Percentiles rank a stretch among this genome's conserved stretches.
These are phyloP conservation scores for Parasitella parasitica DNA, from an alignment of 371 early-diverging fungal species.

Conservation along the genomic window DNA sequence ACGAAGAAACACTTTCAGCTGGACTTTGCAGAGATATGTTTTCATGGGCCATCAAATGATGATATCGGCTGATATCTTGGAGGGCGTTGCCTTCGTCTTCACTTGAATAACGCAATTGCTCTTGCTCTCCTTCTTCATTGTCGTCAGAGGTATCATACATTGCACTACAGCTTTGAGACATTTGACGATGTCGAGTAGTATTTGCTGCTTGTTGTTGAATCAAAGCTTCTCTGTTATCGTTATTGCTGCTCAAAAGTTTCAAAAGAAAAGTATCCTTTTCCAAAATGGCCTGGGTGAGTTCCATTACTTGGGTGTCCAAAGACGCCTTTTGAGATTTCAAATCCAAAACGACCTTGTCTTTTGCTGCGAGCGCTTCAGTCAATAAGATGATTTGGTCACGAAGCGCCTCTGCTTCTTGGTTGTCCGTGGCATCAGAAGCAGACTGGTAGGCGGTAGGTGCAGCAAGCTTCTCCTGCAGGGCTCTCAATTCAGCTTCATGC, in stretches of 20 bases:
- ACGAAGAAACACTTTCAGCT: conserved; percentile 9
- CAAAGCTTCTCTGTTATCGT: conserved; percentile 14
- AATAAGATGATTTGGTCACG: background rate
- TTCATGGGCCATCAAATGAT: background rate
- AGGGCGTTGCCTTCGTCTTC: conserved; percentile 12
- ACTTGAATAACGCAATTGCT: conserved; percentile 9
- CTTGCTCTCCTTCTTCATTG: conserved; percentile 11
- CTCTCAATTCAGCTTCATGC: conserved; percentile 9
- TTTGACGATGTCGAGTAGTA: conserved; percentile 5
- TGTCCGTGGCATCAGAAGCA: background rate
- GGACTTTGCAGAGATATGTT: conserved; percentile 13
- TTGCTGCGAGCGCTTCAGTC: background rate
- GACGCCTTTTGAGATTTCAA: conserved; percentile 12
- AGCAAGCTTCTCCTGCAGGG: conserved; percentile 11
- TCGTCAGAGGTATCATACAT: conserved; percentile 18
- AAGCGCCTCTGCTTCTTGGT: background rate
- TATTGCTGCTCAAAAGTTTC: conserved; percentile 18
- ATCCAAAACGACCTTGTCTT: conserved; percentile 1
- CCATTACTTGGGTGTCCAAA: conserved; percentile 25
- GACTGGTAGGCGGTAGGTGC: background rate
- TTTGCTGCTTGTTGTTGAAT: background rate
- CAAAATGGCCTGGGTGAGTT: conserved; percentile 18
- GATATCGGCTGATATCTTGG: background rate
- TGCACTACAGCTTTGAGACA: conserved; percentile 17
- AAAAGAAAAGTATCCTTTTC: conserved; percentile 23